Conservation (phyloP, 176 grass and related monocot species). For the Oropetium thomaeum region DNA sequence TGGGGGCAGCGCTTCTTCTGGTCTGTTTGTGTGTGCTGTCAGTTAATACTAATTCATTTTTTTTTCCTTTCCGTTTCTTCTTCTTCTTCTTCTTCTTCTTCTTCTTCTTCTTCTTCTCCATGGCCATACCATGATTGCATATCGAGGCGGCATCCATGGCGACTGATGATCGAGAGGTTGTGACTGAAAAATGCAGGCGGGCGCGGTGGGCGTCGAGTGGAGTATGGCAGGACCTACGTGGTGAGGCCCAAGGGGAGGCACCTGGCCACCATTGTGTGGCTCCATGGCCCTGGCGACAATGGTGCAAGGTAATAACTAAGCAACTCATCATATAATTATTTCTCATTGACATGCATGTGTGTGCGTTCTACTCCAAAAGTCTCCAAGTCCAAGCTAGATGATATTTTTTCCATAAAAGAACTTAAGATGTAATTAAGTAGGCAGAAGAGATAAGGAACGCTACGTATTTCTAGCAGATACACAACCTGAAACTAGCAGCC, state of each 20-base stretch:
- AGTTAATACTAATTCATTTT: not conserved
- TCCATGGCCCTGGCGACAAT: conserved; percentile 94
- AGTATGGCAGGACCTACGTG: conserved; percentile 92
- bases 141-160: no score
- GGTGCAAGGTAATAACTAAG: conserved; percentile 61
- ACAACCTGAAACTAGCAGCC: no score
- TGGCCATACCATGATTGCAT: not conserved
- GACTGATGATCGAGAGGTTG: not conserved
- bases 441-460: no score
- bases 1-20: conserved; percentile 64
- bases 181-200: conserved; percentile 41
- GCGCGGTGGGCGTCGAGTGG: conserved; percentile 36
- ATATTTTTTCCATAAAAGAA: not conserved
- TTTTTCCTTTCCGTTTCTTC: not conserved
- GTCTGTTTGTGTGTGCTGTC: conserved; percentile 26
- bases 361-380: no score
- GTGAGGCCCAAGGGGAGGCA: conserved; percentile 94
- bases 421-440: not conserved
- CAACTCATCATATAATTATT: no score
- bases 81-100: not conserved
- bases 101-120: not conserved
- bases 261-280: conserved; percentile 90
- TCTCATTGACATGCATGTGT: no score
- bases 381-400: no score
- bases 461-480: no score